phyloP scores from a whole-genome alignment of 1,284 basidiomycete species.

The Sutorius eximius region DNA sequence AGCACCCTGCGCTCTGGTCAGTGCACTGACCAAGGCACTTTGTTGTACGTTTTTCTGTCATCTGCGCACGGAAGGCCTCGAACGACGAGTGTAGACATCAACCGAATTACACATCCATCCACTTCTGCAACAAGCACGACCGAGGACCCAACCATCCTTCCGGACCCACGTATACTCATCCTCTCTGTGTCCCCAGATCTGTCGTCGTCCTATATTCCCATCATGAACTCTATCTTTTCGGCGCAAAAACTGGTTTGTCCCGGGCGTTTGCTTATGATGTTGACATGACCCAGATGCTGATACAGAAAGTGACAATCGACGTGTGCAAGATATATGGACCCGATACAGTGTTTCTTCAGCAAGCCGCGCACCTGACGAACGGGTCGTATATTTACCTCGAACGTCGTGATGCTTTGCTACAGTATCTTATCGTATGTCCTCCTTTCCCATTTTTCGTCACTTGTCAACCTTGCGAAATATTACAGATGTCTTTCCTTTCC shows the following conservation, averaged over 20 bases:
- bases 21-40: constrained; percentile 84
- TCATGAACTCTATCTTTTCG: constrained; percentile 99
- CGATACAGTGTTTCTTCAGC: constrained; percentile 95
- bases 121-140: constrained; percentile 33
- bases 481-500: constrained; percentile 89
- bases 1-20: constrained; percentile 77
- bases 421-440: constrained; percentile 77
- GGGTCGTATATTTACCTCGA: constrained; percentile 90
- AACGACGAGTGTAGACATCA: constrained; percentile 66
- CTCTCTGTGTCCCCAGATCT: constrained; percentile 90
- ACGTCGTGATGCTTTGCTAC: constrained; percentile 79
- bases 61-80: neutral
- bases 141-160: constrained; percentile 46
- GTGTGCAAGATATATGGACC: constrained; percentile 90
- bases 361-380: constrained; percentile 93
- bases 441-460: neutral
- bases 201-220: constrained; percentile 88
- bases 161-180: constrained; percentile 85
- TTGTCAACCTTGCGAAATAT: neutral
- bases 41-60: constrained; percentile 59
- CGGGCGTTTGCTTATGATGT: neutral
- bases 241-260: constrained; percentile 85
- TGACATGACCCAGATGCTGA: neutral
- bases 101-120: constrained; percentile 60
- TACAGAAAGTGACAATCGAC: constrained; percentile 91